Percentiles rank a stretch among this genome's conserved stretches.
Conservation (phyloP, 192 early-diverging fungal genomes). For the Coemansia nantahalensis region DNA sequence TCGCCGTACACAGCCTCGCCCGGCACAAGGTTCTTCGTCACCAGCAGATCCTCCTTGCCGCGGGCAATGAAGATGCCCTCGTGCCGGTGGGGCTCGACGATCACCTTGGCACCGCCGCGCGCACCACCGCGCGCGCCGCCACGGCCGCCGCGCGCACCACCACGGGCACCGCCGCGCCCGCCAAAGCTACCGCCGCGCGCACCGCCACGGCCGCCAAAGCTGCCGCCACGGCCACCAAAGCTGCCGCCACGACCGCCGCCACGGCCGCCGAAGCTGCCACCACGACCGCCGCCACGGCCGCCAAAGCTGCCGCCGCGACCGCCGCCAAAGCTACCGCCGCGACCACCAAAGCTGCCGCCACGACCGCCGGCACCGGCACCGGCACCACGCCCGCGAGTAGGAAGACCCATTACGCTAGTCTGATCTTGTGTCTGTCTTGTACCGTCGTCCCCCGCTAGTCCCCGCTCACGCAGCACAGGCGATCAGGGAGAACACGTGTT, state of each 20-base stretch:
- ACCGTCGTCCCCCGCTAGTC: no score
- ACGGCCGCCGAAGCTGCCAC: constrained; percentile 53
- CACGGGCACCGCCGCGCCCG: constrained; percentile 43
- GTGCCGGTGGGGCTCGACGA: constrained; percentile 97
- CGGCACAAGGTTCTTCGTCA: constrained; percentile 98
- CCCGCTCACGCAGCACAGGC: no score
- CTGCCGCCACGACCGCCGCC: constrained; percentile 54
- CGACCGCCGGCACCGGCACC: constrained; percentile 40
- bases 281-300: constrained; percentile 47
- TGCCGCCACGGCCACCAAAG: constrained; percentile 17
- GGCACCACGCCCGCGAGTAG: constrained; percentile 30
- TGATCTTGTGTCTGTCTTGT: constrained; percentile 7
- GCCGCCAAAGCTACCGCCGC: constrained; percentile 21
- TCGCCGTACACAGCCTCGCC: constrained; percentile 98
- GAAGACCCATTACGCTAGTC: constrained; percentile 47
- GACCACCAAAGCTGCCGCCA: constrained; percentile 52
- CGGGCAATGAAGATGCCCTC: constrained; percentile 94
- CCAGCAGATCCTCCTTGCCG: constrained; percentile 97
- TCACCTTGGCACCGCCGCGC: constrained; percentile 87
- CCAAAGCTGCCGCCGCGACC: constrained; percentile 43
- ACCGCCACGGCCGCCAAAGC: constrained; percentile 16
- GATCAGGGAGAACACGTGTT: not conserved
- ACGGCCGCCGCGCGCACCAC: constrained; percentile 52
- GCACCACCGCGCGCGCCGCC: constrained; percentile 75
- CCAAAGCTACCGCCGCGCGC: constrained; percentile 16